Base-by-base conservation (phyloP, 108 stramenopile genomes). In the Cylindrotheca fusiformis region DNA sequence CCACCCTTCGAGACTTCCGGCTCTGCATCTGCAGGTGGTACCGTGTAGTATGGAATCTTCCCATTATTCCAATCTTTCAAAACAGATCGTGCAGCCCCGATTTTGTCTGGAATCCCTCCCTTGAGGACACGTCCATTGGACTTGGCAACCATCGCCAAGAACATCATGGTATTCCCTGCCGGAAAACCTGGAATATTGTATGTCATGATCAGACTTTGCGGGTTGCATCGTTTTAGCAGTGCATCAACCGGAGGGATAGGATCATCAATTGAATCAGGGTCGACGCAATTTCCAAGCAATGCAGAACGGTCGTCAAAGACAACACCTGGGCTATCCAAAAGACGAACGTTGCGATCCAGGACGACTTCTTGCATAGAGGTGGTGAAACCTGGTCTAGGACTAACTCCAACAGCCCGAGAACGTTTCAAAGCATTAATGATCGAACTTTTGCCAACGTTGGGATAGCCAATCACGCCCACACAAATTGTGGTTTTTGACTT, bases 261-360 rank as follows among this genome's bases (percentile, higher is more conserved):
- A 69, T 99, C 97, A 19, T 80, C 71, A 27, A 99, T 88, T 26
- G 85, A 82, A 48, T 97, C 97, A 12, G 94, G 86, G 68, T 95
- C 93, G 26, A 99, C 91, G 65, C 97, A 97, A 79, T 99, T 99
- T 26, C 86, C 93, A 27, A 83, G 71, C 52, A 77, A 55, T 20
- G 76, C 67, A 0, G 72, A 76, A 1, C 65, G 59, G 63, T 91
- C 87, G 55, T 91, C 89, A 69, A 98, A 98, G 4, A 99, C 96
- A 8, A 99, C 96, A 29, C 99, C 99, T 36, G 99, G 99, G 61
- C 91, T 96, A 74, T 99, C 99, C 62, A 99, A 65, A 3, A 99
- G 82, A 44, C 88, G 92, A 46, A 99, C 85, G 55, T 94, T 88
- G 61, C 92, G 86, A 67, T 99, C 99, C 58, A 99, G 71, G 10